Conservation (phyloP, 2,329 filamentous ascomycete genomes). For the Lecanosticta acicola region DNA sequence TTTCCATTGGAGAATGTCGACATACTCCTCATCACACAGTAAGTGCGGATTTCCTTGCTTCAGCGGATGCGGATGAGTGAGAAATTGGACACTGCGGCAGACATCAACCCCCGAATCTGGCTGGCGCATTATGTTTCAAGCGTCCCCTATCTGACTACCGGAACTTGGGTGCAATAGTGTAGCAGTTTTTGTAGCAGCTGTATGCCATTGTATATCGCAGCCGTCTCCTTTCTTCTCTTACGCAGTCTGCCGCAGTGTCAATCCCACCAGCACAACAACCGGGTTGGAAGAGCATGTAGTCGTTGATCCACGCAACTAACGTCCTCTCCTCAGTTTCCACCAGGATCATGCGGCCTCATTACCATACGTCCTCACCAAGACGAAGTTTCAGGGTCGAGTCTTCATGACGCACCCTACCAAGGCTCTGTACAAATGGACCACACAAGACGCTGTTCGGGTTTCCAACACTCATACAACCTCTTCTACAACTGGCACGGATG, state of each 20-base stretch:
- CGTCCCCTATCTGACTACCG: background rate
- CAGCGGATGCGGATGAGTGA: background rate
- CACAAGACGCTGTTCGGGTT: slow-evolving; percentile 92
- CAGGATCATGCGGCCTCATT: slow-evolving; percentile 98
- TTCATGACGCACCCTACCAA: slow-evolving; percentile 99
- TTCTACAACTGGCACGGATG: slow-evolving; percentile 27
- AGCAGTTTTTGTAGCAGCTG: slow-evolving; percentile 30
- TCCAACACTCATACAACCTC: slow-evolving; percentile 41
- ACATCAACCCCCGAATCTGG: background rate
- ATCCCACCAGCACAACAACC: background rate
- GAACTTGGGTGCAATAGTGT: background rate
- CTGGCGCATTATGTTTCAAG: background rate
- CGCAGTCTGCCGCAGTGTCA: slow-evolving; percentile 7
- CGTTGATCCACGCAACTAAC: background rate
- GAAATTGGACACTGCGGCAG: slow-evolving; percentile 16
- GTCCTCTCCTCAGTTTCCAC: slow-evolving; percentile 66
- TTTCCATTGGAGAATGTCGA: slow-evolving; percentile 97
- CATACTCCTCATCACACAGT: slow-evolving; percentile 97
- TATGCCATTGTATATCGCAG: slow-evolving; percentile 26
- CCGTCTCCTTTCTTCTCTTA: slow-evolving; percentile 1
- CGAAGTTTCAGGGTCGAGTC: slow-evolving; percentile 91
- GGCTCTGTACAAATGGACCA: slow-evolving; percentile 99
- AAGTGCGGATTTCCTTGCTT: slow-evolving; percentile 48
- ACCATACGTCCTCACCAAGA: slow-evolving; percentile 95
- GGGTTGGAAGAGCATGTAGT: background rate